These are phyloP conservation scores for Penicillium coprophilum DNA, from an alignment of 495 filamentous ascomycete species.

Conservation along the genomic window DNA sequence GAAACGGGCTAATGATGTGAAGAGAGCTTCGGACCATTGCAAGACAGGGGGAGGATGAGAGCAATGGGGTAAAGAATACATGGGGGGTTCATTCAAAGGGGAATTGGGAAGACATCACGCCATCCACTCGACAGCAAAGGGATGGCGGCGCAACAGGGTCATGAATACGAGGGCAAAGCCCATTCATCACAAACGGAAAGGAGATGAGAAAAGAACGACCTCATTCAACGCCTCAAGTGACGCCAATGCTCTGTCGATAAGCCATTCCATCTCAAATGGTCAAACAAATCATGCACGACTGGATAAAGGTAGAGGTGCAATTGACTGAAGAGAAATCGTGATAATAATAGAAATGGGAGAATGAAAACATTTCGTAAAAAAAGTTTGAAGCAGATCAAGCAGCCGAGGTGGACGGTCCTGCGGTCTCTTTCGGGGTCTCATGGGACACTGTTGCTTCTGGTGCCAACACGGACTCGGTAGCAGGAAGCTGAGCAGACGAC, in stretches of 20 bases:
- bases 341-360: background rate
- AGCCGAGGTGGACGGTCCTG: background rate
- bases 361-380: background rate
- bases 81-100: slow-evolving; percentile 5
- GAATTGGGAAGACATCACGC: background rate
- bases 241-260: background rate
- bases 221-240: background rate
- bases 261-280: background rate
- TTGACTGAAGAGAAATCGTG: background rate
- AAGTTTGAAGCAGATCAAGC: background rate
- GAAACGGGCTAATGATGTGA: slow-evolving; percentile 5
- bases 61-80: slow-evolving; percentile 7
- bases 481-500: background rate
- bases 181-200: background rate
- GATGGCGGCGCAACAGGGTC: background rate
- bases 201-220: background rate
- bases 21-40: background rate
- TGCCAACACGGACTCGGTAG: background rate
- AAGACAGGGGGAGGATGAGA: background rate
- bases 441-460: slow-evolving; percentile 1
- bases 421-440: background rate
- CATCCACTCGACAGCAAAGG: background rate
- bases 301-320: background rate
- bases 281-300: background rate
- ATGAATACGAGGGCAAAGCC: background rate